Percentiles rank a stretch among this genome's conserved stretches.
phyloP scores from a whole-genome alignment of 306 rosid species.

The Senna siamea region DNA sequence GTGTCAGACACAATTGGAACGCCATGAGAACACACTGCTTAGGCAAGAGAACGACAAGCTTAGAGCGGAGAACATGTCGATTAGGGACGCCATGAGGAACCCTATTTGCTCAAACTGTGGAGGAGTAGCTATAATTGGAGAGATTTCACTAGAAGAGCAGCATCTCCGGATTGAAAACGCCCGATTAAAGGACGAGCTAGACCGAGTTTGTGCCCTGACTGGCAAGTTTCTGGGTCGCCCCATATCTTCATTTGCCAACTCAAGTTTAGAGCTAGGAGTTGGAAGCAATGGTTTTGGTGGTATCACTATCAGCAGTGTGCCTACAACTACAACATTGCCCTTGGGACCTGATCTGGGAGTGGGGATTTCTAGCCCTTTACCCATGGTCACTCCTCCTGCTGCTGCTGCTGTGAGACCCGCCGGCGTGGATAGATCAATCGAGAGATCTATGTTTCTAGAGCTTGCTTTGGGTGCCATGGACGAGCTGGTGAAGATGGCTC shows the following conservation, averaged over 20 bases:
- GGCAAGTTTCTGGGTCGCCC: constrained; percentile 91
- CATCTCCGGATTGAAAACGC: constrained; percentile 90
- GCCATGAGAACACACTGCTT: constrained; percentile 87
- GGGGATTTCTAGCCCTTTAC: constrained; percentile 54
- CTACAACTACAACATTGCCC: constrained; percentile 65
- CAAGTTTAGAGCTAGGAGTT: constrained; percentile 88
- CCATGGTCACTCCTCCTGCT: too few species aligned
- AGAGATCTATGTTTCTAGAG: constrained; percentile 86
- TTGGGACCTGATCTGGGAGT: constrained; percentile 64
- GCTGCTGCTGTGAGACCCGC: too few species aligned
- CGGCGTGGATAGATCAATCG: too few species aligned
- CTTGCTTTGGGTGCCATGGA: constrained; percentile 96
- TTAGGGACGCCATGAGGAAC: constrained; percentile 92
- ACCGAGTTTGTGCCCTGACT: constrained; percentile 82
- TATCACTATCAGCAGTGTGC: too few species aligned
- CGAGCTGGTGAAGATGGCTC: constrained; percentile 87
- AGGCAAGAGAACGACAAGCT: constrained; percentile 97
- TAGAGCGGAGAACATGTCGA: constrained; percentile 90
- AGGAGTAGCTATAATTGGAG: constrained; percentile 82
- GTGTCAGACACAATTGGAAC: constrained; percentile 97
- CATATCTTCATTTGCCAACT: constrained; percentile 68
- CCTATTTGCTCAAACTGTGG: constrained; percentile 94
- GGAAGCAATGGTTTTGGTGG: constrained; percentile 96
- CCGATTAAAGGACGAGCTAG: constrained; percentile 84
- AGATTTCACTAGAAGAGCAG: constrained; percentile 86